Evolutionary conservation across 202 grass and related monocot genomes (phyloP).

Genomic region (Alloteropsis angusta): DNA sequence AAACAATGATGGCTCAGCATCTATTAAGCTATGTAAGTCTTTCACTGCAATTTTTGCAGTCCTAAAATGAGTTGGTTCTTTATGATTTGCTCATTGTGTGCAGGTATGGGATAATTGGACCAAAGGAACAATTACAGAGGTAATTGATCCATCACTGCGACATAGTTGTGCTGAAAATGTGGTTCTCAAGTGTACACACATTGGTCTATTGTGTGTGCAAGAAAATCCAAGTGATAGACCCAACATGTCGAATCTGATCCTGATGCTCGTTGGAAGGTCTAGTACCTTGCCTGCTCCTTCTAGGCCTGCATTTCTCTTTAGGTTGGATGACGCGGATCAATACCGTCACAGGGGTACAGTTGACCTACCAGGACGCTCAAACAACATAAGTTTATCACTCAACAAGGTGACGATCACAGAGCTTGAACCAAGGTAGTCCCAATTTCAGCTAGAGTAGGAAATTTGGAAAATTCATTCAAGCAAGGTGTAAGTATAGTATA

Average conservation of each 20-base stretch:
- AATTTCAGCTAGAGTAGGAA: neutral
- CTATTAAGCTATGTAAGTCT: constrained; percentile 39
- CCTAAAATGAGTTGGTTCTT: neutral
- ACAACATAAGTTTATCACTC: neutral
- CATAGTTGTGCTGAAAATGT: neutral
- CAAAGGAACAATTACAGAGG: neutral
- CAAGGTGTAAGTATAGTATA: neutral
- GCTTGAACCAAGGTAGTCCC: constrained; percentile 33
- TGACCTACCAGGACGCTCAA: neutral
- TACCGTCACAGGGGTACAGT: neutral
- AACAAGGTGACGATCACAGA: constrained; percentile 49
- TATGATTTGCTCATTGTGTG: neutral
- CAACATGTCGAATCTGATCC: constrained; percentile 27
- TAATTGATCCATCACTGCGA: constrained; percentile 8
- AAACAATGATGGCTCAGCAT: constrained; percentile 22
- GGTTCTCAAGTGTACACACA: constrained; percentile 28
- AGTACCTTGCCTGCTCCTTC: constrained; percentile 20
- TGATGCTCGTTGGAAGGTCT: constrained; percentile 37
- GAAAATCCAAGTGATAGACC: constrained; percentile 39
- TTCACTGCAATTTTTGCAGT: neutral
- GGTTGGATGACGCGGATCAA: neutral
- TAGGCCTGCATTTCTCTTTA: constrained; percentile 35
- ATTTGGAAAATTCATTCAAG: neutral
- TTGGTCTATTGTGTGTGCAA: constrained; percentile 44
- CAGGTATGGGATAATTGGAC: constrained; percentile 41